Evolutionary conservation across 805 yeast species (phyloP).

Genomic region (baker's yeast (Saccharomyces cerevisiae)): DNA sequence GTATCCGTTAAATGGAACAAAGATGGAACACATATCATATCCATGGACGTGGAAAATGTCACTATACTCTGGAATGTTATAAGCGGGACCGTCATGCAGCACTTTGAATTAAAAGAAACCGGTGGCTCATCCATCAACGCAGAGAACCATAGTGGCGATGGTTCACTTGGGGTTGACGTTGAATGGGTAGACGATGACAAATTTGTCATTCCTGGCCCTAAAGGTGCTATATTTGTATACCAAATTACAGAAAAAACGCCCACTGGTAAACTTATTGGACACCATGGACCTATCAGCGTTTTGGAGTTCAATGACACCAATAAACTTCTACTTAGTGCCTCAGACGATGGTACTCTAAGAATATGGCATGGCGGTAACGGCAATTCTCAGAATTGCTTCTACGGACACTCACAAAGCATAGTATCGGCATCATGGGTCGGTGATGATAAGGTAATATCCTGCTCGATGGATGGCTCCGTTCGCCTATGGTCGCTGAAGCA

Average conservation of each 20-base stretch:
- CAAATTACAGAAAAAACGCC: slow-evolving; percentile 41
- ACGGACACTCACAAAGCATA: slow-evolving; percentile 53
- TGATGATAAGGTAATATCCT: slow-evolving; percentile 37
- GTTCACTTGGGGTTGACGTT: slow-evolving; percentile 44
- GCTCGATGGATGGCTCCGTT: slow-evolving; percentile 64
- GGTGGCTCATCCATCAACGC: slow-evolving; percentile 5
- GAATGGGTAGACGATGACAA: slow-evolving; percentile 67
- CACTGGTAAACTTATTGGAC: slow-evolving; percentile 53
- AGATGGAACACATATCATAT: slow-evolving; percentile 44
- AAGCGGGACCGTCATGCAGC: slow-evolving; percentile 42
- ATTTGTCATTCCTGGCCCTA: slow-evolving; percentile 61
- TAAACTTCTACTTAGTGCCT: slow-evolving; percentile 59
- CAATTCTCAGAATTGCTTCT: slow-evolving; percentile 40
- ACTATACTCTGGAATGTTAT: slow-evolving; percentile 60
- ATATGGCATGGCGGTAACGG: slow-evolving; percentile 66
- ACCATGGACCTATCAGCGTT: slow-evolving; percentile 47
- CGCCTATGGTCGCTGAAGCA: slow-evolving; percentile 53
- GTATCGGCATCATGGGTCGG: slow-evolving; percentile 50
- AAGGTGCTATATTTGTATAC: slow-evolving; percentile 48
- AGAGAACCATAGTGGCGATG: slow-evolving; percentile 2
- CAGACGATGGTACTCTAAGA: slow-evolving; percentile 67
- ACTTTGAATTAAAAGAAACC: slow-evolving; percentile 32
- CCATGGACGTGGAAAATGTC: slow-evolving; percentile 50
- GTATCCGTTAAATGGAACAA: slow-evolving; percentile 53
- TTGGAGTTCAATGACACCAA: slow-evolving; percentile 45